Evolutionary conservation across 306 rosid genomes (phyloP), one percentile per base, ranked within the genome.

Genomic region (Acacia melanoxylon): DNA sequence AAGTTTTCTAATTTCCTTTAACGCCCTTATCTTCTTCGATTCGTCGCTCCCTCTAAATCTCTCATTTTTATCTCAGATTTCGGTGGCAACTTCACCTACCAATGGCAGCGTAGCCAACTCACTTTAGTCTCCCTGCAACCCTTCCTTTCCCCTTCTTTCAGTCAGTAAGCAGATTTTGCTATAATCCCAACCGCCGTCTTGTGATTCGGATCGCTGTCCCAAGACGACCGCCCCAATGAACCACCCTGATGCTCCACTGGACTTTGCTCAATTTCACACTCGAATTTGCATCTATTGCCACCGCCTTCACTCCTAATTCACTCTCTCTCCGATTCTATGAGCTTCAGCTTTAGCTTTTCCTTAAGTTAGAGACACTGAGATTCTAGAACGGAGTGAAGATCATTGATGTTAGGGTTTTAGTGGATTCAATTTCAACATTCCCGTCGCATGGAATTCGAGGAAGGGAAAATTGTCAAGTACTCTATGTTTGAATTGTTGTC

Each of bases 391-490:
- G 27, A 35, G 69, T 1, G 24, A 33, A 52, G 33, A 65, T 44
- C 29, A 6, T 25, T 52, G 12, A 72, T 72, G 63, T 49, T 66
- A 44, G 87, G 85, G 69, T 79, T 73, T 77, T 85, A 79, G 44
- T 20, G 80, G 37, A 66, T 77, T 82, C 17, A 82, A 59, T 82
- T 83, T 78, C 72, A 31, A 33, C 48, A 68, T 48, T n/a, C 22
- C 14, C 14, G 68, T 65, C 76, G n/a, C 66, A 91, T 91, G 95
- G 91, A 83, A 35, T 78, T 85, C 75, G 88, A 80, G 81, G 83
- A 86, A 78, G 90, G 86, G 44, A 91, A 81, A 87, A 87, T 91
- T 67, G 91, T 91, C 69, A 85, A 90, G 95, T 91, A 49, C 84
- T 44, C 29, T 6, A n/a, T 37, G 78, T 35, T 20, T 16, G 68